These are phyloP conservation scores for Triticum turgidum DNA, from an alignment of 176 grass and related monocot species.

Conservation along the genomic window DNA sequence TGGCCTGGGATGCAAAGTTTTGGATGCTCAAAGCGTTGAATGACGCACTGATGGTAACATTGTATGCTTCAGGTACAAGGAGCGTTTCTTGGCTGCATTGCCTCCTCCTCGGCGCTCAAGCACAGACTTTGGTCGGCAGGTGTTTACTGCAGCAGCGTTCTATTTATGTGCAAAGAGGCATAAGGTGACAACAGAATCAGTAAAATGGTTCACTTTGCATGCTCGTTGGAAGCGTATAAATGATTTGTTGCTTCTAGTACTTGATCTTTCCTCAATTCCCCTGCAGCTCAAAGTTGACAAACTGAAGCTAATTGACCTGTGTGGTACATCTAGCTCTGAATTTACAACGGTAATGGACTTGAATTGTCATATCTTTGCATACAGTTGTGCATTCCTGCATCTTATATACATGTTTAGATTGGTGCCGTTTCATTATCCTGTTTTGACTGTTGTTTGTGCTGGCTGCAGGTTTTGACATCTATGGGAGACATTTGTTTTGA, in stretches of 20 bases:
- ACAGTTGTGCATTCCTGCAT: not conserved
- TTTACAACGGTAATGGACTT: constrained; percentile 64
- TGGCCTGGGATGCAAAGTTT: not conserved
- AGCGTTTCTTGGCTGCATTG: constrained; percentile 75
- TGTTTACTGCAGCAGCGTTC: constrained; percentile 83
- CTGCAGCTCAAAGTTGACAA: constrained; percentile 95
- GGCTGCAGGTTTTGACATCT: constrained; percentile 74
- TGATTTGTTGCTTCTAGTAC: not conserved
- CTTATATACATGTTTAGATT: not conserved
- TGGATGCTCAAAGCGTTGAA: not conserved
- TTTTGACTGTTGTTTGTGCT: constrained; percentile 35
- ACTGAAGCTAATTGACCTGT: constrained; percentile 83
- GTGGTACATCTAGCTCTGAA: constrained; percentile 80
- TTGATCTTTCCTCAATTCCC: constrained; percentile 5
- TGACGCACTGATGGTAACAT: not conserved
- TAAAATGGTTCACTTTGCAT: not conserved
- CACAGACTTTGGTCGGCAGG: constrained; percentile 79
- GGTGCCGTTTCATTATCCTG: not conserved
- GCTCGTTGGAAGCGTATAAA: not conserved
- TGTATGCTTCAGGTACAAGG: constrained; percentile 65
- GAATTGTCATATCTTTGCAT: not conserved
- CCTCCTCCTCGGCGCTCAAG: constrained; percentile 68
- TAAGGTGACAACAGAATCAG: constrained; percentile 51
- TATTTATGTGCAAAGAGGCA: constrained; percentile 93
- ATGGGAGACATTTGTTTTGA: constrained; percentile 95